phyloP scores from a whole-genome alignment of 441 rosid species.

The Jatropha multifida region DNA sequence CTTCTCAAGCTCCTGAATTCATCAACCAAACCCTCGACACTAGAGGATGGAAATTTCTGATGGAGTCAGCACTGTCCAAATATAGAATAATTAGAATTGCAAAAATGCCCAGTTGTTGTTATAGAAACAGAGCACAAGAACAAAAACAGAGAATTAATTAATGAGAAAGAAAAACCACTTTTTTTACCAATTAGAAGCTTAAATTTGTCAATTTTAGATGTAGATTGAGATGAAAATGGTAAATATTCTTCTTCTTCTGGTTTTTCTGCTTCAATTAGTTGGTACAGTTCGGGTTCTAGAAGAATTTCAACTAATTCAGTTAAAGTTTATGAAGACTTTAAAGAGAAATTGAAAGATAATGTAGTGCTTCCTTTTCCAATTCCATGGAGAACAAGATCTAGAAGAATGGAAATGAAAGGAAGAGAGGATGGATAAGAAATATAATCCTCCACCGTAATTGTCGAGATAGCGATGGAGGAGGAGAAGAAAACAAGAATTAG shows the following conservation, averaged over 20 bases:
- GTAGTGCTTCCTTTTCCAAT: slow-evolving; percentile 87
- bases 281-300: slow-evolving; percentile 44
- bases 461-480: too few species aligned
- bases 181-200: slow-evolving; percentile 83
- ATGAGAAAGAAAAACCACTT: slow-evolving; percentile 75
- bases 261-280: slow-evolving; percentile 24
- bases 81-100: slow-evolving; percentile 71
- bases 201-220: slow-evolving; percentile 46
- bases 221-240: slow-evolving; percentile 20
- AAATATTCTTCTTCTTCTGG: slow-evolving; percentile 27
- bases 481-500: too few species aligned
- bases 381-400: slow-evolving; percentile 92
- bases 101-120: slow-evolving; percentile 57
- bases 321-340: slow-evolving; percentile 25
- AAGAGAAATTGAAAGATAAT: slow-evolving; percentile 38
- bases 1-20: slow-evolving; percentile 89
- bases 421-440: slow-evolving; percentile 45
- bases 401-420: slow-evolving; percentile 58
- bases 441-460: slow-evolving; percentile 16
- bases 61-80: slow-evolving; percentile 41
- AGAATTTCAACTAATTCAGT: slow-evolving; percentile 37
- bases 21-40: slow-evolving; percentile 58
- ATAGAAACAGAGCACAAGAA: slow-evolving; percentile 45
- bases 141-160: slow-evolving; percentile 27
- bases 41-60: slow-evolving; percentile 79